phyloP scores from a whole-genome alignment of 345 rosid species.

The Syzygium oleosum region DNA sequence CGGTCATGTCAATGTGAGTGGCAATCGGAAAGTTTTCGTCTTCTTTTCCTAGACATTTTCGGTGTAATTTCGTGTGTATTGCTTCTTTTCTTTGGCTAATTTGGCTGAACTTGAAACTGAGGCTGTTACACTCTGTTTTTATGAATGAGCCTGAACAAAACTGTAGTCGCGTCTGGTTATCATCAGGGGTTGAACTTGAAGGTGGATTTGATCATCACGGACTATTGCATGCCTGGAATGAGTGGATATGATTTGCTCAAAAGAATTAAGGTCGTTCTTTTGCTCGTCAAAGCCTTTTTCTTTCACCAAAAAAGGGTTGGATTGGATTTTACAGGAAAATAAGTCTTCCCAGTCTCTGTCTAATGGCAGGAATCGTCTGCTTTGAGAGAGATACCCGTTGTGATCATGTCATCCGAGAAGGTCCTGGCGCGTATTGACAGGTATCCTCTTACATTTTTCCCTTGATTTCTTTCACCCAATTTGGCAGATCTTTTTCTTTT shows the following conservation, averaged over 20 bases:
- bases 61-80: not conserved
- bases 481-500: not conserved
- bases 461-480: not conserved
- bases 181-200: conserved; percentile 36
- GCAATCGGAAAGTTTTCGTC: not conserved
- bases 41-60: not conserved
- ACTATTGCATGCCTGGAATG: conserved; percentile 99
- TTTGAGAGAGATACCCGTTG: conserved; percentile 73
- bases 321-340: not conserved
- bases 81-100: not conserved
- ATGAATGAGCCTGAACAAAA: not conserved
- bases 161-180: not conserved
- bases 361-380: conserved; percentile 61
- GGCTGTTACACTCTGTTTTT: not conserved
- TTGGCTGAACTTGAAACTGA: not conserved
- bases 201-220: conserved; percentile 91
- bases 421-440: conserved; percentile 70
- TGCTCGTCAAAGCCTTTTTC: not conserved
- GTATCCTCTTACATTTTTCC: not conserved
- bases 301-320: not conserved
- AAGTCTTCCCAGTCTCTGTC: not conserved
- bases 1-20: conserved; percentile 4
- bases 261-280: conserved; percentile 63
- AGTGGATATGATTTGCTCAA: conserved; percentile 92
- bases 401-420: conserved; percentile 93